Evolutionary conservation across 106 monocot genomes (phyloP), one percentile per base, ranked within the genome.

Genomic region (Platanthera guangdongensis): DNA sequence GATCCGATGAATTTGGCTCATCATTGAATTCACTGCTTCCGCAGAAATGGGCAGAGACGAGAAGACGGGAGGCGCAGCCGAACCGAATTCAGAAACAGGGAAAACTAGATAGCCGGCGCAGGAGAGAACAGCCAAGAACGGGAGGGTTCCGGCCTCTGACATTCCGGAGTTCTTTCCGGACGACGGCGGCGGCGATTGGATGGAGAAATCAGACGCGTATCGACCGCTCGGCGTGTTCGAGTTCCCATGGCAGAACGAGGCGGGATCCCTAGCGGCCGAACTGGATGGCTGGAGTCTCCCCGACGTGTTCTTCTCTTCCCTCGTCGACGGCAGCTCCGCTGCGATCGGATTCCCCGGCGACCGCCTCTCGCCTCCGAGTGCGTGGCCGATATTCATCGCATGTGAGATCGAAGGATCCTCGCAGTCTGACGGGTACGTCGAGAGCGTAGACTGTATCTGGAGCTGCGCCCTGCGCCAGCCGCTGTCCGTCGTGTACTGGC

Each of bases 251-350:
- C 80, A 85, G 75, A 46, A 71, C 77, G 72, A 67, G n/a, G 65
- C 10, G 8, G 50, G 52, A 7, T 47, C 45, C 9, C 32, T 77
- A 14, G 50, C 39, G 45, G n/a, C 68, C 14, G 86, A 78, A n/a
- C 3, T 46, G 47, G 87, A 79, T 51, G 78, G 76, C 39, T 77
- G 80, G 47, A 84, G 85, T 49, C 65, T 90, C 64, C 78, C 51
- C 32, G 78, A 84, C 80, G 89, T 89, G 51, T 90, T 90, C 86
- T 90, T 87, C 81, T 80, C 82, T 7, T 90, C 87, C 3, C 87
- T 90, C 62, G 87, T 90, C 19, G 90, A 87, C 57, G 87, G 90
- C 5, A 22, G 82, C 63, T 84, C 82, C 47, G 89, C 89, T 10
- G 80, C 81, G 65, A 81, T 86, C 32, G 86, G 81, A 5, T 55